Evolutionary conservation across 345 rosid genomes (phyloP).

Genomic region (Arabidopsis arenosa): DNA sequence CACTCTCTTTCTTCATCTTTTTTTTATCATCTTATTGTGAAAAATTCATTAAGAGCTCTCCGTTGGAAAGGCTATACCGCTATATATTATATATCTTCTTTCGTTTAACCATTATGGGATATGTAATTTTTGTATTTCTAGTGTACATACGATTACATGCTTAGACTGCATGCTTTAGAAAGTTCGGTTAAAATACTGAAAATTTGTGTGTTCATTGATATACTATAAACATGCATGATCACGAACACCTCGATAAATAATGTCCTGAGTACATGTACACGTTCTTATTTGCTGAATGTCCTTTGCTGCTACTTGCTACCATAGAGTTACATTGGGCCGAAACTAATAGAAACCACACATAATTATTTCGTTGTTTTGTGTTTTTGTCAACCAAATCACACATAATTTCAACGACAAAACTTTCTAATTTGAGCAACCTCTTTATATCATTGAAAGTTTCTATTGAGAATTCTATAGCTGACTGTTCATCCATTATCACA

Average conservation of each 20-base stretch:
- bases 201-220: neutral
- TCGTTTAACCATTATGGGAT: too few species aligned
- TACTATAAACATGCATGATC: neutral
- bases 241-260: neutral
- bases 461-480: neutral
- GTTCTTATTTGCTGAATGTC: constrained; percentile 17
- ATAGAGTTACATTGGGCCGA: neutral
- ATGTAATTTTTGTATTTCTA: neutral
- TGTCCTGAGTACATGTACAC: neutral
- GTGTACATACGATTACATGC: neutral
- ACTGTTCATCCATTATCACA: neutral
- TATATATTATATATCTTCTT: too few species aligned
- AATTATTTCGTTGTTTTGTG: neutral
- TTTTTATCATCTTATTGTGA: too few species aligned
- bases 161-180: neutral
- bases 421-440: constrained; percentile 1
- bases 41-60: too few species aligned
- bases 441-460: neutral
- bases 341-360: constrained; percentile 12
- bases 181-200: neutral
- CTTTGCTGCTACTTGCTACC: neutral
- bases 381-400: neutral
- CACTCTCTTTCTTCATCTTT: too few species aligned
- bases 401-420: constrained; percentile 15
- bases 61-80: too few species aligned